A percentile compares a stretch with the other conserved stretches of the same genome.
Conservation (phyloP, 352 stramenopile genomes). For the Globisporangium echinulatum region DNA sequence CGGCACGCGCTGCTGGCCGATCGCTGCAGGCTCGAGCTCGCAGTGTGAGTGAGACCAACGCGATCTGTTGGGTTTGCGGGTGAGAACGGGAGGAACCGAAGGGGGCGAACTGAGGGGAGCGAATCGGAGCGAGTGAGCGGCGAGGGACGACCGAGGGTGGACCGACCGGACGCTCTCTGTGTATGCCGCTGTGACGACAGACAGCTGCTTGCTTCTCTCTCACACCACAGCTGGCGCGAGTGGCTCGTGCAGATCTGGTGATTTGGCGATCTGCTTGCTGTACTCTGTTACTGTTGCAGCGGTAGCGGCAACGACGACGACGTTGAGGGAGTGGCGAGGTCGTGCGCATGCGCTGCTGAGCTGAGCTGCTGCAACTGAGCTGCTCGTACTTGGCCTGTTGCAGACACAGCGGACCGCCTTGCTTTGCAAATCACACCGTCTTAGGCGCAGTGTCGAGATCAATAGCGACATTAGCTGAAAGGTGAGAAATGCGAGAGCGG, state of each 20-base stretch:
- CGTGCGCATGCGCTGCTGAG: neutral
- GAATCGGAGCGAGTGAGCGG: neutral
- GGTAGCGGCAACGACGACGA: no score
- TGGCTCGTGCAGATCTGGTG: neutral
- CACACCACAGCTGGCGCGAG: neutral
- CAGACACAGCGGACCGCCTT: neutral
- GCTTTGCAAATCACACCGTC: neutral
- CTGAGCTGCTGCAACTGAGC: no score
- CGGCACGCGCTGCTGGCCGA: no score
- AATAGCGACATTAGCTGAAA: neutral
- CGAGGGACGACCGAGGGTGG: neutral
- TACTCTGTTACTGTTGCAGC: neutral
- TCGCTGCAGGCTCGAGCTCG: no score
- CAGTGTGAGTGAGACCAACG: neutral
- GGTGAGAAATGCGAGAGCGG: neutral
- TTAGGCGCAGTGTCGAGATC: neutral
- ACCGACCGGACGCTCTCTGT: neutral
- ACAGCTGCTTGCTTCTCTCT: neutral
- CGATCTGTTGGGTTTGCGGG: neutral
- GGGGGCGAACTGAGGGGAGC: neutral
- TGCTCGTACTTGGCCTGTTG: neutral
- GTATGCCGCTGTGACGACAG: neutral
- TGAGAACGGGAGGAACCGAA: neutral
- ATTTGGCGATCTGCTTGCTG: neutral
- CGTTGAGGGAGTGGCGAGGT: neutral